Evolutionary conservation across 75 land plant species (phyloP), one percentile per base, ranked within the genome.

Genomic region (Isoetes taiwanensis): DNA sequence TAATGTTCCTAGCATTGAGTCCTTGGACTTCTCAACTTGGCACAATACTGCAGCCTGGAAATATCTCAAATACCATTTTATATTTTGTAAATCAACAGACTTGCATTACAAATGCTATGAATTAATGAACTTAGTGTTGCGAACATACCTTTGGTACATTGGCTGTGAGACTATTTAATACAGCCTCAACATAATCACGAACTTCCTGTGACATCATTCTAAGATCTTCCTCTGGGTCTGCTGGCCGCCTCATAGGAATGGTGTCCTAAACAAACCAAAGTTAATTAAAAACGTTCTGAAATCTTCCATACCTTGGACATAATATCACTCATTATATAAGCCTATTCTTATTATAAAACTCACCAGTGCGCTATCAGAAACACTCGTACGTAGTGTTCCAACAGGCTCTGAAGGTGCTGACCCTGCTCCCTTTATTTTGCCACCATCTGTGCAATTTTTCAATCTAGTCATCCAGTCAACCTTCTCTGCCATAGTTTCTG

Each of bases 181-280:
- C 99, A 19, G 99, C 99, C 59, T 94, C 99, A 5, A 88, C 99
- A 66, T 94, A 94, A 63, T 88, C 99, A 29, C 99, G 86, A 20
- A 85, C 96, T 80, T 94, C 99, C 69, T 94, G 99, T 65, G 99
- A 64, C 96, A 94, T 94, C 75, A 93, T 76, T 20, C 87, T 75
- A 25, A 94, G 82, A 54, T 94, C 99, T 64, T 94, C 99, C 33
- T 94, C 99, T 27, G 96, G 99, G 56, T 94, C 99, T 29, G 77
- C 84, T 58, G 90, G 89, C 41, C 73, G 73, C 63, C 90, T 69
- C 32, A 78, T 52, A 76, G 78, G 79, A 28, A 86, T 80, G 37
- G 25, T 41, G 55, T 78, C 88, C 83, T 93, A 57, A 12, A 12
- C n/a, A n/a, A n/a, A n/a, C n/a, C n/a, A n/a, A n/a, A n/a, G n/a